Conservation (phyloP, 2,329 filamentous ascomycete genomes). For the Talaromyces sp. region DNA sequence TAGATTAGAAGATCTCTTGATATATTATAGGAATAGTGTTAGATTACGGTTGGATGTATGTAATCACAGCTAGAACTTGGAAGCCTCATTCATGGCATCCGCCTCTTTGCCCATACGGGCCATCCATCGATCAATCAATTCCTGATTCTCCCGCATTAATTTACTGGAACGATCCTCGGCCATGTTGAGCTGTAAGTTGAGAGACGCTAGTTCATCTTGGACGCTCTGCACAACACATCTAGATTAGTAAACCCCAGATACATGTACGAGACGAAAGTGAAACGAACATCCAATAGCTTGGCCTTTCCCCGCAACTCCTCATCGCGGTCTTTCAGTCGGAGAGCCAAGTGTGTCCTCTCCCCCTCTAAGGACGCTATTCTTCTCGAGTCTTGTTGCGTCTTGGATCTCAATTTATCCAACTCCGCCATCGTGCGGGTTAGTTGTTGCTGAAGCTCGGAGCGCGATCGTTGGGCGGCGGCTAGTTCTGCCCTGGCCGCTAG, state of each 20-base stretch:
- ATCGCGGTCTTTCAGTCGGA: conserved; percentile 73
- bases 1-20: not conserved
- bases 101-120: conserved; percentile 80
- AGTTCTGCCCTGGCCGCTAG: conserved; percentile 62
- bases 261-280: not conserved
- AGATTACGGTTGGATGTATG: not conserved
- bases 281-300: conserved; percentile 70
- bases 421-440: conserved; percentile 64
- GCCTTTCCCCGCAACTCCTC: conserved; percentile 83
- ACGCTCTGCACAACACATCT: conserved; percentile 57
- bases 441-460: conserved; percentile 64
- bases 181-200: conserved; percentile 85
- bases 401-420: conserved; percentile 61
- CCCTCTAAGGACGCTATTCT: conserved; percentile 62
- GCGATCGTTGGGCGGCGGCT: conserved; percentile 72
- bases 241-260: not conserved
- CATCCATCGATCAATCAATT: conserved; percentile 91
- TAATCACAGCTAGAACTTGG: conserved; percentile 44
- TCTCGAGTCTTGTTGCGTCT: conserved; percentile 59
- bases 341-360: conserved; percentile 61
- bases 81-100: conserved; percentile 73
- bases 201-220: conserved; percentile 86
- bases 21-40: not conserved
- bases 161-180: conserved; percentile 72
- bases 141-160: conserved; percentile 78